Evolutionary conservation across 768 basidiomycete species (phyloP).

Genomic region (Termitomyces eurrhizus): DNA sequence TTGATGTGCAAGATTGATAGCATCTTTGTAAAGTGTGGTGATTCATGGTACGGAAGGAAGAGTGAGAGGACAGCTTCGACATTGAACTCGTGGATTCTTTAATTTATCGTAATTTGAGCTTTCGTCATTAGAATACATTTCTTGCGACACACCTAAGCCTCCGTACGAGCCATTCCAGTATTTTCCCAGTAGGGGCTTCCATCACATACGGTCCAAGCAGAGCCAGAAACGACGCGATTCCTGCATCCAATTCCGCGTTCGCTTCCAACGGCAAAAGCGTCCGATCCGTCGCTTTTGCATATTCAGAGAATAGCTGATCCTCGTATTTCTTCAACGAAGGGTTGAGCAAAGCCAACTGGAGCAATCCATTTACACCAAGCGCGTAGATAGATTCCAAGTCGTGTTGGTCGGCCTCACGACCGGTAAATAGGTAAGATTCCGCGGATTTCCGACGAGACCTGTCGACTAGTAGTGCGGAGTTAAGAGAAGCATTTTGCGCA

Average conservation of each 20-base stretch:
- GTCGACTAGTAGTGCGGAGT: slow-evolving; percentile 67
- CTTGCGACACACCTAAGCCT: slow-evolving; percentile 69
- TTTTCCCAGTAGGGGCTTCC: slow-evolving; percentile 75
- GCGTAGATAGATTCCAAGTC: slow-evolving; percentile 86
- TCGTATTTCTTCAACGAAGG: slow-evolving; percentile 59
- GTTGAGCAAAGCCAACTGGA: slow-evolving; percentile 64
- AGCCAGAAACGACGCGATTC: slow-evolving; percentile 59
- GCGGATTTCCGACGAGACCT: slow-evolving; percentile 56
- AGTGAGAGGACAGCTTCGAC: slow-evolving; percentile 69
- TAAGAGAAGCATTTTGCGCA: slow-evolving; percentile 73
- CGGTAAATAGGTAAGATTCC: slow-evolving; percentile 87
- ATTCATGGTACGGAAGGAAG: slow-evolving; percentile 94
- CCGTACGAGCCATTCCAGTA: slow-evolving; percentile 92
- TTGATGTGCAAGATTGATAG: slow-evolving; percentile 78
- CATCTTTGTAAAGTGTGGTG: slow-evolving; percentile 92
- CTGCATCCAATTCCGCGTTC: slow-evolving; percentile 56
- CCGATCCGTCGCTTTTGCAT: slow-evolving; percentile 70
- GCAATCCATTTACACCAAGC: slow-evolving; percentile 73
- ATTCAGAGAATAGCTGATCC: slow-evolving; percentile 74
- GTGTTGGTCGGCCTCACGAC: slow-evolving; percentile 76
- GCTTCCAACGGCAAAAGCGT: slow-evolving; percentile 67
- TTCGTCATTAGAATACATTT: neutral
- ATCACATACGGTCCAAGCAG: slow-evolving; percentile 79
- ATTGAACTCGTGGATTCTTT: slow-evolving; percentile 92
- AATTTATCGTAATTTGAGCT: slow-evolving; percentile 4